A percentile compares a stretch with the other conserved stretches of the same genome.
phyloP scores from a whole-genome alignment of 2,329 filamentous ascomycete species.

The Ilyonectria destructans region DNA sequence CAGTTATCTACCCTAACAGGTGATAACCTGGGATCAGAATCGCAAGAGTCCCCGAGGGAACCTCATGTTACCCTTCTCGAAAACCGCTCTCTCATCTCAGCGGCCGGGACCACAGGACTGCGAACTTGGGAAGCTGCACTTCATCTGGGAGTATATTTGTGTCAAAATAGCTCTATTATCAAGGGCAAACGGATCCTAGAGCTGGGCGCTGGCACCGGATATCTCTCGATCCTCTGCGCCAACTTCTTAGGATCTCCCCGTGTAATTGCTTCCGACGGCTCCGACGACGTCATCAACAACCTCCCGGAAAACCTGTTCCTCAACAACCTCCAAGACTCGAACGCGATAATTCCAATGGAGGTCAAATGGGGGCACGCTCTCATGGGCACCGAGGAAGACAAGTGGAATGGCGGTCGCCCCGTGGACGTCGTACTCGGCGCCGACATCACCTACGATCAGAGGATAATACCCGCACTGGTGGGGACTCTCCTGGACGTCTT shows the following conservation, averaged over 20 bases:
- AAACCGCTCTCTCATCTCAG: constrained; percentile 78
- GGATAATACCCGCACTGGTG: constrained; percentile 75
- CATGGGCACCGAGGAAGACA: constrained; percentile 70
- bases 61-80: constrained; percentile 76
- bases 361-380: constrained; percentile 77
- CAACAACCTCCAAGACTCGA: constrained; percentile 73
- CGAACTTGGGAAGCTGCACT: constrained; percentile 88
- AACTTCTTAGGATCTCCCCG: constrained; percentile 74
- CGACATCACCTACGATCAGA: constrained; percentile 84
- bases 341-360: constrained; percentile 65
- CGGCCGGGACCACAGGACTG: constrained; percentile 81
- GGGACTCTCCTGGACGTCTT: constrained; percentile 77
- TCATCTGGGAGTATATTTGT: constrained; percentile 80
- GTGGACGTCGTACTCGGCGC: constrained; percentile 81
- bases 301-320: constrained; percentile 79
- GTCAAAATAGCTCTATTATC: constrained; percentile 63
- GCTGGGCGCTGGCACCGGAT: constrained; percentile 83
- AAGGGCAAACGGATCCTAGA: constrained; percentile 76
- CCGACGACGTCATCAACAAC: constrained; percentile 79
- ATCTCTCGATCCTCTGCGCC: constrained; percentile 82
- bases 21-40: constrained; percentile 26
- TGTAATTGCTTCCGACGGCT: constrained; percentile 82
- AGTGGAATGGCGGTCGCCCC: constrained; percentile 63
- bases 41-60: neutral
- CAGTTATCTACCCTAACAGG: constrained; percentile 57